These are phyloP conservation scores for Lasiodiplodia gonubiensis DNA, from an alignment of 2,329 filamentous ascomycete genomes.

Conservation along the genomic window DNA sequence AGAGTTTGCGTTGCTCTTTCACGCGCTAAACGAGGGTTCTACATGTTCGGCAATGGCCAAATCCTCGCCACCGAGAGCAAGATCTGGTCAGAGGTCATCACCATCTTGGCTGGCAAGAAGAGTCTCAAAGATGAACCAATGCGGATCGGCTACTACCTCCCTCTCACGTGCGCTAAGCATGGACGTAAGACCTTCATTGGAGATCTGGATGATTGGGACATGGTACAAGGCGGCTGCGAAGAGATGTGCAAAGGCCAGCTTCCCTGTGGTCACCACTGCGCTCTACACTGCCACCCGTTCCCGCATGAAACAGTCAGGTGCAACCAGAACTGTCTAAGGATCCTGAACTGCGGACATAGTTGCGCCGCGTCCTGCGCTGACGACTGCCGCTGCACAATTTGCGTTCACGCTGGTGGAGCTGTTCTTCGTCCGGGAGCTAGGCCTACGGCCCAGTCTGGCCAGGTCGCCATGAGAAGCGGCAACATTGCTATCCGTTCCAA, in stretches of 20 bases:
- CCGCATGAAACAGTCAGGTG: slow-evolving; percentile 11
- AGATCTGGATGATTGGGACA: slow-evolving; percentile 17
- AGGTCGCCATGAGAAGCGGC: not conserved
- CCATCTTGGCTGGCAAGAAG: slow-evolving; percentile 51
- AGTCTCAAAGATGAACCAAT: slow-evolving; percentile 36
- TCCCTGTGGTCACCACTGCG: slow-evolving; percentile 43
- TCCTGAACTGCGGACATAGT: slow-evolving; percentile 9
- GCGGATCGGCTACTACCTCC: slow-evolving; percentile 60
- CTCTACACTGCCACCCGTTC: slow-evolving; percentile 41
- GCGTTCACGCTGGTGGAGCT: not conserved
- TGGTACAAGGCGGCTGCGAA: slow-evolving; percentile 24
- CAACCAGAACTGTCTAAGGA: slow-evolving; percentile 1
- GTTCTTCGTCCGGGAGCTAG: slow-evolving; percentile 4
- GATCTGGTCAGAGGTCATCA: slow-evolving; percentile 59
- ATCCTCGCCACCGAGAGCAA: slow-evolving; percentile 55
- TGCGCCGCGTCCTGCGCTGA: slow-evolving; percentile 14
- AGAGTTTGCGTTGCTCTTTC: slow-evolving; percentile 68
- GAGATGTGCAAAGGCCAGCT: slow-evolving; percentile 30
- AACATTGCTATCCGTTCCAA: not conserved
- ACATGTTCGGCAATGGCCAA: slow-evolving; percentile 78
- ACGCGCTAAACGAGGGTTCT: slow-evolving; percentile 78
- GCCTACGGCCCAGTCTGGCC: not conserved
- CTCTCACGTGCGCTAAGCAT: slow-evolving; percentile 69
- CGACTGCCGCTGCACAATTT: slow-evolving; percentile 21
- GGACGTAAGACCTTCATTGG: slow-evolving; percentile 57